phyloP scores from a whole-genome alignment of 371 early-diverging fungal species.

The Paramicrosporidium saccamoebae region DNA sequence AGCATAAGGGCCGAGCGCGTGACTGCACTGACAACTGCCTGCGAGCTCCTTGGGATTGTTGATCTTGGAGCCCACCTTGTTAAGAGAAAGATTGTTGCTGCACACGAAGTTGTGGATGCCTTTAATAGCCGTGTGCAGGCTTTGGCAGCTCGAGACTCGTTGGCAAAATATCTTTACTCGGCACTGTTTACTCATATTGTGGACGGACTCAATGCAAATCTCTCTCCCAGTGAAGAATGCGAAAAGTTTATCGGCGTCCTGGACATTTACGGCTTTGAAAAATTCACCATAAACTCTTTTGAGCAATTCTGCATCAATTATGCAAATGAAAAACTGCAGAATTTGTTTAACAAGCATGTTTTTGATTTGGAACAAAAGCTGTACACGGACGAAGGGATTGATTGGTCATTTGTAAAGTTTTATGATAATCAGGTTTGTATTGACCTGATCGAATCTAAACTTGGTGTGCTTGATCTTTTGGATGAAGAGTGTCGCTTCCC shows the following conservation, averaged over 20 bases:
- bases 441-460: constrained; percentile 78
- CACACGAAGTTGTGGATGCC: constrained; percentile 48
- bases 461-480: constrained; percentile 74
- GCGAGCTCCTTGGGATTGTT: constrained; percentile 33
- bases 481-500: constrained; percentile 86
- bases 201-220: constrained; percentile 33
- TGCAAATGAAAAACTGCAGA: constrained; percentile 90
- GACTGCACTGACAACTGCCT: constrained; percentile 19
- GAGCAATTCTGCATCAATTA: constrained; percentile 98
- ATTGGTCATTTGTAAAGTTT: constrained; percentile 72
- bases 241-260: constrained; percentile 66
- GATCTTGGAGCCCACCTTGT: constrained; percentile 29
- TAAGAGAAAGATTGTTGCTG: constrained; percentile 48
- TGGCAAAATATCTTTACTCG: constrained; percentile 75
- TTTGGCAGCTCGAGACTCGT: constrained; percentile 46
- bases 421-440: constrained; percentile 98
- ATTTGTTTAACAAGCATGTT: constrained; percentile 69
- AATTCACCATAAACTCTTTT: constrained; percentile 88
- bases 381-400: constrained; percentile 65
- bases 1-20: constrained; percentile 31
- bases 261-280: constrained; percentile 88
- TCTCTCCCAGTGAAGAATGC: constrained; percentile 9
- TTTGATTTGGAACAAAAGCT: constrained; percentile 84
- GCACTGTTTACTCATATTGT: constrained; percentile 79
- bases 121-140: constrained; percentile 34